These are phyloP conservation scores for Torrubiellomyces zombiae DNA, from an alignment of 2,329 filamentous ascomycete genomes.

Conservation along the genomic window DNA sequence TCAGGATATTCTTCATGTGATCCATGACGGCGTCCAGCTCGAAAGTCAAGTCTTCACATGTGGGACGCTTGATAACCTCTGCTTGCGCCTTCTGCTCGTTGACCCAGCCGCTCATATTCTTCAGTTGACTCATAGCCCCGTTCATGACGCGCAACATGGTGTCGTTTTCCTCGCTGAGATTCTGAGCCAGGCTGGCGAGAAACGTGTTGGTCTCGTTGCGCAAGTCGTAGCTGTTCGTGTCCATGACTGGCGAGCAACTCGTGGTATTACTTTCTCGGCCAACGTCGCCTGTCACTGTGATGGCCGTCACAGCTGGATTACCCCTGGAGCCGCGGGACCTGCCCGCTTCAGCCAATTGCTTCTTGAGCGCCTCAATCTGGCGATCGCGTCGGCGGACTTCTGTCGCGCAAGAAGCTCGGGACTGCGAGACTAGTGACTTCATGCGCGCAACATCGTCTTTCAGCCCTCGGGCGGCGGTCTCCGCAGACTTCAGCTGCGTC, in stretches of 20 bases:
- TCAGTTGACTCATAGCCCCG: conserved; percentile 53
- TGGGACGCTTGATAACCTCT: conserved; percentile 19
- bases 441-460: conserved; percentile 71
- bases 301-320: conserved; percentile 37
- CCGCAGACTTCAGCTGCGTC: conserved; percentile 54
- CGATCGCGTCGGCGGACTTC: conserved; percentile 83
- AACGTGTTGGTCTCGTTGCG: conserved; percentile 84
- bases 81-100: conserved; percentile 17
- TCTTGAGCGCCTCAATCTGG: conserved; percentile 78
- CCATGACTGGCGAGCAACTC: conserved; percentile 7
- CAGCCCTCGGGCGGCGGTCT: conserved; percentile 55
- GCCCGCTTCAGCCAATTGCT: conserved; percentile 58
- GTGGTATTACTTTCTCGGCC: conserved; percentile 28
- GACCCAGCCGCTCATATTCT: conserved; percentile 46
- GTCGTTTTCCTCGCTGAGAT: conserved; percentile 85
- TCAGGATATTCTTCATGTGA: conserved; percentile 69
- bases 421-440: conserved; percentile 66
- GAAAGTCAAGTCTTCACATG: conserved; percentile 47
- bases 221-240: conserved; percentile 44
- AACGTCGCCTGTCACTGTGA: conserved; percentile 38
- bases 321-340: conserved; percentile 41
- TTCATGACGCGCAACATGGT: conserved; percentile 55
- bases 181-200: conserved; percentile 66
- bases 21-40: conserved; percentile 66
- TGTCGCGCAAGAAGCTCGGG: conserved; percentile 72